Evolutionary conservation across 371 early-diverging fungal species (phyloP).

Genomic region (Cokeromyces recurvatus): DNA sequence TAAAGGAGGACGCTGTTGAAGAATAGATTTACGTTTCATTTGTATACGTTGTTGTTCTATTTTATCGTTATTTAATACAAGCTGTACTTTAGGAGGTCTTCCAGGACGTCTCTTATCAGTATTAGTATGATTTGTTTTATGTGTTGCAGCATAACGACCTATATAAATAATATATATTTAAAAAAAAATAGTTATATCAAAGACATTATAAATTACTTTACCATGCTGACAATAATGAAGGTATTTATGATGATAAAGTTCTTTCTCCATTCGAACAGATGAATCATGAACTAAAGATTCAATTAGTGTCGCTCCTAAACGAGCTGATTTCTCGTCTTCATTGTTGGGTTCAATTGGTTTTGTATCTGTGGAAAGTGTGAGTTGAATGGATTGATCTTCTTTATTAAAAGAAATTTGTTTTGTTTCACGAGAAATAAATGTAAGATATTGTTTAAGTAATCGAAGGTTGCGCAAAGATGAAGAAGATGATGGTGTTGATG

Average conservation of each 20-base stretch:
- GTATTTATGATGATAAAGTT: background rate
- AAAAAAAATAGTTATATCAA: too few relatives aligned
- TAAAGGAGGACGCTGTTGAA: too few relatives aligned
- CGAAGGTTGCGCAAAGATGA: conserved; percentile 23
- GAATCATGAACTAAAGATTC: conserved; percentile 22
- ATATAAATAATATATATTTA: too few relatives aligned
- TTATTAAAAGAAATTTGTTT: conserved; percentile 2
- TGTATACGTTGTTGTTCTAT: too few relatives aligned
- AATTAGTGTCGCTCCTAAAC: conserved; percentile 19
- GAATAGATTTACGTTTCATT: too few relatives aligned
- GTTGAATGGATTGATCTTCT: background rate
- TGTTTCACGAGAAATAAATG: conserved; percentile 31
- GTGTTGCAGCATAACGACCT: too few relatives aligned
- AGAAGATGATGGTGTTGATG: background rate
- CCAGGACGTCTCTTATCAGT: conserved; percentile 15
- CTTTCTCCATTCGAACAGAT: background rate
- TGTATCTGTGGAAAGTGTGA: background rate
- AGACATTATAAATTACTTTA: too few relatives aligned
- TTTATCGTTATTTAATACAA: conserved; percentile 1
- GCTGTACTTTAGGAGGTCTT: conserved; percentile 10
- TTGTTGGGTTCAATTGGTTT: background rate
- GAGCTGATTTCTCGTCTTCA: background rate
- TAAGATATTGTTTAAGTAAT: conserved; percentile 32
- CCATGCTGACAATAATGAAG: background rate
- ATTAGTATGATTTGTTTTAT: background rate